Evolutionary conservation across 2,329 filamentous ascomycete species (phyloP).

Genomic region (Nemania sp.): DNA sequence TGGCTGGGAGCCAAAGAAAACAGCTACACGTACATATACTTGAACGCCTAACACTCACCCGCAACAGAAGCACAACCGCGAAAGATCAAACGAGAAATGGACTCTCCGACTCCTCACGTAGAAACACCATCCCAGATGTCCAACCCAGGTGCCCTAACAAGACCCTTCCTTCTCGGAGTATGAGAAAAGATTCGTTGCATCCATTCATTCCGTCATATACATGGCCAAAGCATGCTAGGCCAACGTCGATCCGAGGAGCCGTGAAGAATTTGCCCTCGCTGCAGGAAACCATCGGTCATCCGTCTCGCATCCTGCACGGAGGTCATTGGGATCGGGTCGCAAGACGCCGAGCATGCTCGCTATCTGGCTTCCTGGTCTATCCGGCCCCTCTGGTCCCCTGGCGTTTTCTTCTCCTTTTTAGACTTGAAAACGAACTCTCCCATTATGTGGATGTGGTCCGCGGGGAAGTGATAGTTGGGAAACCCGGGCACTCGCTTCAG

Average conservation of each 20-base stretch:
- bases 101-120: slow-evolving; percentile 31
- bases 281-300: slow-evolving; percentile 8
- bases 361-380: slow-evolving; percentile 28
- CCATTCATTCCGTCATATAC: slow-evolving; percentile 35
- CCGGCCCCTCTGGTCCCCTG: slow-evolving; percentile 33
- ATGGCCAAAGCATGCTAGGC: slow-evolving; percentile 25
- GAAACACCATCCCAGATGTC: slow-evolving; percentile 36
- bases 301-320: slow-evolving; percentile 11
- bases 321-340: neutral
- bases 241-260: slow-evolving; percentile 13
- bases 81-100: slow-evolving; percentile 29
- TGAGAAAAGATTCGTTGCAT: slow-evolving; percentile 36
- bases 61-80: slow-evolving; percentile 21
- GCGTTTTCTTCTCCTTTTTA: slow-evolving; percentile 76
- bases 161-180: slow-evolving; percentile 36
- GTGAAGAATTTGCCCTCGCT: slow-evolving; percentile 15
- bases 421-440: slow-evolving; percentile 88
- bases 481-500: slow-evolving; percentile 87
- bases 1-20: slow-evolving; percentile 13
- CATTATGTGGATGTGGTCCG: slow-evolving; percentile 88
- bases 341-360: slow-evolving; percentile 5
- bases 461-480: slow-evolving; percentile 92
- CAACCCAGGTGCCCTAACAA: slow-evolving; percentile 37
- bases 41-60: slow-evolving; percentile 26
- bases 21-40: slow-evolving; percentile 28